Percentiles rank a stretch among this genome's conserved stretches.
These are phyloP conservation scores for Rhynchospora tenuis DNA, from an alignment of 176 grass and related monocot species.

Conservation along the genomic window DNA sequence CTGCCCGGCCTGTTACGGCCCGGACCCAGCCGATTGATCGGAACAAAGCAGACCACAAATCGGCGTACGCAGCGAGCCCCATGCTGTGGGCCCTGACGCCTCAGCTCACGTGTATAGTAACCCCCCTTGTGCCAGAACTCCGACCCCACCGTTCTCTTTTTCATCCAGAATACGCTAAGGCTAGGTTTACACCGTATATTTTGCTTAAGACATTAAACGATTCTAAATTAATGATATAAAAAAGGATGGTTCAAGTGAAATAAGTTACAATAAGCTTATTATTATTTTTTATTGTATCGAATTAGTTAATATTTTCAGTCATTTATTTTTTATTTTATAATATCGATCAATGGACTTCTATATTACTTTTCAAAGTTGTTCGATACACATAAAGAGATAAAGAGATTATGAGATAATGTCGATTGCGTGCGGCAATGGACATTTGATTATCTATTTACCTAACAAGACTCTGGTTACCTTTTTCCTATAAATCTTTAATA, in stretches of 20 bases:
- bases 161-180: not conserved
- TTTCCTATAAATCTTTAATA: no score
- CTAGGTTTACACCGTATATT: not conserved
- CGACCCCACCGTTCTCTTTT: not conserved
- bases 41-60: not conserved
- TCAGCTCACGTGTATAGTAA: constrained; percentile 26
- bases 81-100: not conserved
- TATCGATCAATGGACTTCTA: not conserved
- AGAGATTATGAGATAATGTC: not conserved
- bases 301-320: not conserved
- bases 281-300: not conserved
- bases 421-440: not conserved
- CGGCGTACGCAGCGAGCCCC: constrained; percentile 10
- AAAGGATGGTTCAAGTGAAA: not conserved
- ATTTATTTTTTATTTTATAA: not conserved
- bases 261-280: not conserved
- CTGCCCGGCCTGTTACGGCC: not conserved
- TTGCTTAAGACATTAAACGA: not conserved
- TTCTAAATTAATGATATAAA: not conserved
- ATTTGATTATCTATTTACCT: no score
- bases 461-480: no score
- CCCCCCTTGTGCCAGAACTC: not conserved
- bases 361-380: not conserved
- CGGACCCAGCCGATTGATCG: not conserved
- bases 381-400: not conserved